Base-by-base conservation (phyloP, 1,284 basidiomycete genomes). In the Phellopilus nigrolimitatus region DNA sequence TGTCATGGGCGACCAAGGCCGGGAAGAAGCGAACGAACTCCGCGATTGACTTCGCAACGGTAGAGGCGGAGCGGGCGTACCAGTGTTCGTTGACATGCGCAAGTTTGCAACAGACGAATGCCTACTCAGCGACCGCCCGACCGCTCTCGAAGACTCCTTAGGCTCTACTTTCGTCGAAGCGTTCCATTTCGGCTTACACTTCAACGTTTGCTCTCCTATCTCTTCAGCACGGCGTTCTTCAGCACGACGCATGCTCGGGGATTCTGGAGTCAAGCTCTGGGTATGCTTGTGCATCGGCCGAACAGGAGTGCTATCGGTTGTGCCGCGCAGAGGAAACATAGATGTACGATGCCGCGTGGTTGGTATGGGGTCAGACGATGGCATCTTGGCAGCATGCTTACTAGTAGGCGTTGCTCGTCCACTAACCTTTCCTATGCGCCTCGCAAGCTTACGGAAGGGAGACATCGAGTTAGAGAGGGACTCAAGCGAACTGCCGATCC, bases 1-100 rank as follows among this genome's bases (percentile, higher is more conserved):
- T 44, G 77, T 82, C 19, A 87, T 68, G 25, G 85, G 88, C 9
- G 87, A 87, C 84, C 84, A 89, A 30, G 87, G 87, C 40, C 87
- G 71, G 4, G 84, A 88, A 38, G 86, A 88, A 13, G 81, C 75
- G 74, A 52, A 88, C 81, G 13, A 89, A 41, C 78, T 78, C 44
- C 87, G 75, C 24, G 86, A 88, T 25, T 80, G 59, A 66, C 86
- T 88, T 54, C 82, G 73, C 54, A 74, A 73, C 56, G 73, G 79
- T 40, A 75, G 70, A 37, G 75, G 71, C 24, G 79, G 74, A 47
- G 73, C 63, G n/a, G 50, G 49, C 21, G 50, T 39, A 39, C 33
- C 33, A 44, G 30, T 43, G 13, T 45, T 36, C n/a, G 48, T 37
- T n/a, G 68, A 49, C 76, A 68, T 59, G 71, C 74, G n/a, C 43